Evolutionary conservation across 768 basidiomycete species (phyloP).

Genomic region (Termitomyces sp.): DNA sequence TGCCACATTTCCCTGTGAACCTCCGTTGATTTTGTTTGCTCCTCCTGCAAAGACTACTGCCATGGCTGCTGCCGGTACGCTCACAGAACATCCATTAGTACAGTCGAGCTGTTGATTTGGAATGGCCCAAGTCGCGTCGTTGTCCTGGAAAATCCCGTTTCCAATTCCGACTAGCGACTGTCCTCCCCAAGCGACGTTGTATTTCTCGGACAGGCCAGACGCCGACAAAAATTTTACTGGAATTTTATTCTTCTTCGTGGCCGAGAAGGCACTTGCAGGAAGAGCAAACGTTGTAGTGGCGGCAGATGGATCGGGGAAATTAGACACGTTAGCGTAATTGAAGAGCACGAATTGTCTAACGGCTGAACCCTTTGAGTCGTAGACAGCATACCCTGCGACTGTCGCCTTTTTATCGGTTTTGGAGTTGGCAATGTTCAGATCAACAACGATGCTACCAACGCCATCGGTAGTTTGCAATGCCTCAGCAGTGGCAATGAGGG

Average conservation of each 20-base stretch:
- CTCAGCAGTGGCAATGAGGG: slow-evolving; percentile 41
- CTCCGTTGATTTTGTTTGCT: background rate
- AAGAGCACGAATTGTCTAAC: slow-evolving; percentile 41
- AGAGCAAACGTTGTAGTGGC: slow-evolving; percentile 33
- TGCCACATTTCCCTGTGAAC: background rate
- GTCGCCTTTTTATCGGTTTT: slow-evolving; percentile 29
- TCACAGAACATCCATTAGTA: slow-evolving; percentile 37
- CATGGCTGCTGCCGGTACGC: slow-evolving; percentile 43
- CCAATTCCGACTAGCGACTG: slow-evolving; percentile 39
- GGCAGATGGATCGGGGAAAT: slow-evolving; percentile 31
- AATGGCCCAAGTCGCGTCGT: slow-evolving; percentile 27
- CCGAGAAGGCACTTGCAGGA: slow-evolving; percentile 24
- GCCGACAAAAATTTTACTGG: slow-evolving; percentile 46
- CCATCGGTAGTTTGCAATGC: slow-evolving; percentile 35
- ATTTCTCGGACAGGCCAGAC: slow-evolving; percentile 40
- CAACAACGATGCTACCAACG: slow-evolving; percentile 30
- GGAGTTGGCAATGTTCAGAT: slow-evolving; percentile 39
- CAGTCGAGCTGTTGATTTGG: slow-evolving; percentile 34
- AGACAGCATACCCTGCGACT: slow-evolving; percentile 52
- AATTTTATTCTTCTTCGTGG: slow-evolving; percentile 19
- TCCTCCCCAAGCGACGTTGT: slow-evolving; percentile 57
- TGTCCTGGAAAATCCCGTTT: slow-evolving; percentile 30
- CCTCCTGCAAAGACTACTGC: slow-evolving; percentile 37
- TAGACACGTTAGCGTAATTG: slow-evolving; percentile 42
- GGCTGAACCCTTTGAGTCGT: slow-evolving; percentile 42